phyloP scores from a whole-genome alignment of 2,329 filamentous ascomycete species.

The Cytospora leucostoma region DNA sequence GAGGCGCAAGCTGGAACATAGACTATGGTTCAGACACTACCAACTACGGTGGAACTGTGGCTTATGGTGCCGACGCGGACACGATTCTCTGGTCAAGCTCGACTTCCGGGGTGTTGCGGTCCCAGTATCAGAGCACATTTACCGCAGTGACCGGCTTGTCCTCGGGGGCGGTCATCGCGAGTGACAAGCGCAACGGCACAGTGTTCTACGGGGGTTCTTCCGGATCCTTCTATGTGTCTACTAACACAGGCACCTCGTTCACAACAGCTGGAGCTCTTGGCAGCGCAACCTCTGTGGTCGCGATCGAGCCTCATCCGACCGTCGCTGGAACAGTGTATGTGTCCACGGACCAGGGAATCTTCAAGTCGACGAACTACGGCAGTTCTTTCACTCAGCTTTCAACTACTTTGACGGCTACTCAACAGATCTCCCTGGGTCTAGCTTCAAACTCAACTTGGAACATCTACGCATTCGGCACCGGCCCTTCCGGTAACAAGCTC shows the following conservation, averaged over 20 bases:
- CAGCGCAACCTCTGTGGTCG: slow-evolving; percentile 50
- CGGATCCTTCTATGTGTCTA: slow-evolving; percentile 53
- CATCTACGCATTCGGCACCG: slow-evolving; percentile 50
- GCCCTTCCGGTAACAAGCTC: slow-evolving; percentile 44
- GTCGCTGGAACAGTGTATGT: slow-evolving; percentile 62
- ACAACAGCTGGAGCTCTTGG: slow-evolving; percentile 40
- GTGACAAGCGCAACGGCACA: slow-evolving; percentile 54
- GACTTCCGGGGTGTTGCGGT: slow-evolving; percentile 45
- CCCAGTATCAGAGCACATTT: slow-evolving; percentile 45
- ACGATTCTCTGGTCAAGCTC: slow-evolving; percentile 51
- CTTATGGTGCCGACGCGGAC: slow-evolving; percentile 53
- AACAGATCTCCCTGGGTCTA: slow-evolving; percentile 47
- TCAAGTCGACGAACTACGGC: slow-evolving; percentile 55
- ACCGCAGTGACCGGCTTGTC: slow-evolving; percentile 47
- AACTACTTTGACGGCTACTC: slow-evolving; percentile 40
- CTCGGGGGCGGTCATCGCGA: slow-evolving; percentile 50
- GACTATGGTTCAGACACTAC: slow-evolving; percentile 49
- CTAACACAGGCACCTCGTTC: slow-evolving; percentile 50
- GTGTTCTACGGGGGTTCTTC: slow-evolving; percentile 55
- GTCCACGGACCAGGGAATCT: slow-evolving; percentile 56
- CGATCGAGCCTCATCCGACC: slow-evolving; percentile 57
- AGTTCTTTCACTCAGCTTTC: slow-evolving; percentile 46
- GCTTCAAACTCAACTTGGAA: slow-evolving; percentile 46
- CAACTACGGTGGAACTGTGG: slow-evolving; percentile 48
- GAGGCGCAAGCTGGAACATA: slow-evolving; percentile 51